Evolutionary conservation across 805 yeast species (phyloP).

Genomic region (Schizosaccharomyces cryophilus): DNA sequence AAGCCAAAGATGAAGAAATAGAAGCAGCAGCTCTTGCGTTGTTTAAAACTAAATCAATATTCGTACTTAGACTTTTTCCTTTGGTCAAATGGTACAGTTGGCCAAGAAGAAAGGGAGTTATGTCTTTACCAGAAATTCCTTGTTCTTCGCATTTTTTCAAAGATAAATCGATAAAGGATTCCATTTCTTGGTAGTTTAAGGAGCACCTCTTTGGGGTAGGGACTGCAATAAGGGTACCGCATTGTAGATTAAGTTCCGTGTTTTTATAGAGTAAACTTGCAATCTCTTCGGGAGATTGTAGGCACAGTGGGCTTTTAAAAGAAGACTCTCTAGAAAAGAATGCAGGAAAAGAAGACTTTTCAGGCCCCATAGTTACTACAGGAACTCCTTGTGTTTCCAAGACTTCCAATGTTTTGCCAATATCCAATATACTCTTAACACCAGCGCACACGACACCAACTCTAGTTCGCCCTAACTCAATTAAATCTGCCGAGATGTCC

Average conservation of each 20-base stretch:
- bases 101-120: conserved; percentile 54
- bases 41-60: conserved; percentile 50
- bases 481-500: conserved; percentile 26
- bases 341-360: conserved; percentile 43
- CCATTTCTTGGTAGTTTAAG: conserved; percentile 27
- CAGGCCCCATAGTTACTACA: conserved; percentile 41
- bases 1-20: conserved; percentile 32
- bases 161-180: conserved; percentile 33
- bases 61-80: conserved; percentile 46
- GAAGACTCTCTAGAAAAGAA: conserved; percentile 62
- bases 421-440: conserved; percentile 66
- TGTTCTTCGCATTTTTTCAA: conserved; percentile 25
- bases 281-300: conserved; percentile 29
- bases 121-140: conserved; percentile 42
- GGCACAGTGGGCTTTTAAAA: conserved; percentile 39
- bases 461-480: conserved; percentile 60
- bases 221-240: conserved; percentile 59
- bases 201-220: conserved; percentile 56
- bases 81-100: conserved; percentile 41
- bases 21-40: conserved; percentile 46
- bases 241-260: conserved; percentile 23
- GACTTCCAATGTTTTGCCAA: conserved; percentile 58
- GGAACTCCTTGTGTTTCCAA: conserved; percentile 79
- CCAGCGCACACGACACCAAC: conserved; percentile 85
- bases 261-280: conserved; percentile 33